Evolutionary conservation across 1,139 yeast species (phyloP), one percentile per base, ranked within the genome.

Genomic region (Debaryomyces subglobosus): DNA sequence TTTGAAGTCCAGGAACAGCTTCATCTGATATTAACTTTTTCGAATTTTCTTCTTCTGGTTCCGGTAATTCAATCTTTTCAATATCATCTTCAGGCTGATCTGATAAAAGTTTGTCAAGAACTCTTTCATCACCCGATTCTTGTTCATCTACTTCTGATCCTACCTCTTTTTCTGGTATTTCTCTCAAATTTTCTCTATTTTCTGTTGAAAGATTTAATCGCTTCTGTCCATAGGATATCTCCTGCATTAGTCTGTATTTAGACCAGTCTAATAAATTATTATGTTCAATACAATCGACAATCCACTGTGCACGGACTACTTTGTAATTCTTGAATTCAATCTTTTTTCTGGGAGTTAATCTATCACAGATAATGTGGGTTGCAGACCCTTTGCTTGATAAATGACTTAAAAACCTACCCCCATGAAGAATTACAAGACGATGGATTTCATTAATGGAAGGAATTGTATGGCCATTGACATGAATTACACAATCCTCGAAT

Each of bases 281-380:
- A 9, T 65, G 60, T 2, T 70, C 69, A 3, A 90, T 72, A 46
- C 87, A 79, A 38, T 90, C 90, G 0, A 77, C 73, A 2, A 94
- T 77, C 99, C 99, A 94, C 41, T 77, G 77, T 0, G 98, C 96
- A 51, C 68, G 78, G 1, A 91, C 96, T 2, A 94, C 96, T 54
- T 80, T 83, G 64, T 81, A 87, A 55, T 85, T 79, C 33, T 75
- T 72, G 61, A 81, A 89, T 64, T 87, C 85, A 3, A 78, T 64
- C 49, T 76, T 72, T 64, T 94, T 92, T 42, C 89, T 74, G 0
- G 95, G 89, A 0, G 98, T 90, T 49, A 92, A 64, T 32, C 84
- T 74, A 48, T 86, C 84, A 24, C 97, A 96, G 1, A 94, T 70
- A 6, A 94, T 86, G 66, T 94, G 98, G 0, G 97, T 89, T 0